Base-by-base conservation (phyloP, 164 flowering plant genomes). In the Dillenia turbinata region DNA sequence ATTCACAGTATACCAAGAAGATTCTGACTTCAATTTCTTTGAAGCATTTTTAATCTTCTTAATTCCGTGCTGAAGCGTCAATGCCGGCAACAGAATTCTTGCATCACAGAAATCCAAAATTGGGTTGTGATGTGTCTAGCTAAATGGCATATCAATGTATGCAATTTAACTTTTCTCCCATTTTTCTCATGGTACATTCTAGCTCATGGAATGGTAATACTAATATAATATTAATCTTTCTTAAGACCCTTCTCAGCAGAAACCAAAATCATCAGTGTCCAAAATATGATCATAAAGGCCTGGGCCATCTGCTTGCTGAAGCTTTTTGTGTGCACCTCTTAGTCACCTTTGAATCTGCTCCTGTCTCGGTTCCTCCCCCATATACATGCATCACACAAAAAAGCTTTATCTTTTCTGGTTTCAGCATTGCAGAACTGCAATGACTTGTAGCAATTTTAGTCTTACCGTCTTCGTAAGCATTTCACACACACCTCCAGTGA, bases 331-430 rank as follows among this genome's bases (percentile, higher is more conserved):
- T 3, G 99, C 97, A 79, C 88, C 90, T 48, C 78, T 68, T 2
- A 89, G 85, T 44, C 97, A 84, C 71, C 92, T 94, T 59, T 77
- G 85, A 66, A 94, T 73, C 69, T 94, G 99, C 68, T 88, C 96
- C 59, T 9, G 92, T 81, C 68, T 94, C 97, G 10, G 99, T 91
- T 54, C 90, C 96, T 75, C 99, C 91, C 78, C 61, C 40, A 5
- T 4, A 33, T 33, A 0, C 40, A 33, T 33, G 40, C 40, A 33
- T 22, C 24, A 62, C 56, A 61, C 40, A 58, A 17, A 12, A 52
- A 66, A 56, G 40, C 40, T 33, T 26, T 40, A 63, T 15, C 44
- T 17, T 11, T 43, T 22, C 11, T 12, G 24, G 11, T 16, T 6
- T 26, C 17, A 47, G 53, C 9, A 22, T 6, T 26, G 51, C 12